Evolutionary conservation across 1,284 basidiomycete genomes (phyloP).

Genomic region (Blastosporella zonata): DNA sequence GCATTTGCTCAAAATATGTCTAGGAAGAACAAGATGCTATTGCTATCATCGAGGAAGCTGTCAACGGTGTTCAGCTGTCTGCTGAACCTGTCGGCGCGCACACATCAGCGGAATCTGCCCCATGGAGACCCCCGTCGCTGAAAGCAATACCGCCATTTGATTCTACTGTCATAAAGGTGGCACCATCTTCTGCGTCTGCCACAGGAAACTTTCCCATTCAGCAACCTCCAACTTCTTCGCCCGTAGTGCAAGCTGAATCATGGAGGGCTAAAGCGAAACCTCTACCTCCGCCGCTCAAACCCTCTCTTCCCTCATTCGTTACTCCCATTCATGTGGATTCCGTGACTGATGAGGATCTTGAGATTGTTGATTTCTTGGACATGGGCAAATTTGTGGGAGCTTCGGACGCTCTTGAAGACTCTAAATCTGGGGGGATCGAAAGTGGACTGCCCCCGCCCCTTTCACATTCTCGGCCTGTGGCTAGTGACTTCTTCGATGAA

Average conservation of each 20-base stretch:
- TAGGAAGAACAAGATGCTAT: slow-evolving; percentile 35
- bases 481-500: slow-evolving; percentile 70
- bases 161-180: slow-evolving; percentile 7
- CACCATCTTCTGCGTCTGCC: background rate
- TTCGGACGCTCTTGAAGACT: slow-evolving; percentile 23
- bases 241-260: slow-evolving; percentile 46
- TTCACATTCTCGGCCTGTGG: slow-evolving; percentile 44
- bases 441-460: slow-evolving; percentile 10
- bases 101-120: slow-evolving; percentile 14
- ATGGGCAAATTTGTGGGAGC: slow-evolving; percentile 63
- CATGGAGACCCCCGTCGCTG: slow-evolving; percentile 33
- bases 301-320: slow-evolving; percentile 29
- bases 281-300: slow-evolving; percentile 25
- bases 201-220: slow-evolving; percentile 15
- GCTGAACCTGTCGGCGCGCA: slow-evolving; percentile 6
- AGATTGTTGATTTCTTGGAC: slow-evolving; percentile 76
- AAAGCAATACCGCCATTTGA: slow-evolving; percentile 26
- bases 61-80: slow-evolving; percentile 26
- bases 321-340: slow-evolving; percentile 40
- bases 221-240: slow-evolving; percentile 25
- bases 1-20: slow-evolving; percentile 2
- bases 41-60: slow-evolving; percentile 44
- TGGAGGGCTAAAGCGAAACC: slow-evolving; percentile 57
- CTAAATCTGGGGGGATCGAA: slow-evolving; percentile 15
- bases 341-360: slow-evolving; percentile 59